Evolutionary conservation across 164 flowering plant species (phyloP).

Genomic region (Berberis thunbergii): DNA sequence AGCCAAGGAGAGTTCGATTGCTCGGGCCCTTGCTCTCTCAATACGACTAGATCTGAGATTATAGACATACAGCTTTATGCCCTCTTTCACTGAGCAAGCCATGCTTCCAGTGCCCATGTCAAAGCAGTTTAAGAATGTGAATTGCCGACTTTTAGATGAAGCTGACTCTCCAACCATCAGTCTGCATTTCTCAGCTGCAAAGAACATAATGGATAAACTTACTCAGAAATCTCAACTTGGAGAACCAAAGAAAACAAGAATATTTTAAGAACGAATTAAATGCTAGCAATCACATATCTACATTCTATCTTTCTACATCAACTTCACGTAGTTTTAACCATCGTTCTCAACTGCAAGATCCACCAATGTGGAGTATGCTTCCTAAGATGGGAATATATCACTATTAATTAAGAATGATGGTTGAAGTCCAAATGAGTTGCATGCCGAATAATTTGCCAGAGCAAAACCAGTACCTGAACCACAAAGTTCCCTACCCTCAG

Average conservation of each 20-base stretch:
- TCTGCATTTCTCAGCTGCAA: constrained; percentile 84
- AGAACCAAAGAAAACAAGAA: not conserved
- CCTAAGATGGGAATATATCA: no score
- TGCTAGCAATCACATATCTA: no score
- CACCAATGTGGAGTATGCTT: no score
- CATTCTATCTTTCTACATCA: no score
- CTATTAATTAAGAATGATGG: no score
- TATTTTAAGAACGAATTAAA: no score
- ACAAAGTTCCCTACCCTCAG: no score
- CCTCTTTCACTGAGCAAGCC: constrained; percentile 32
- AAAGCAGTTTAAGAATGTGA: constrained; percentile 51
- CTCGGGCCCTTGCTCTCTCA: constrained; percentile 48
- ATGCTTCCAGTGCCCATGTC: constrained; percentile 36
- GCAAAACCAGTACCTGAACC: no score
- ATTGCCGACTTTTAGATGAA: constrained; percentile 83
- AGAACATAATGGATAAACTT: not conserved
- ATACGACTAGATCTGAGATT: constrained; percentile 67
- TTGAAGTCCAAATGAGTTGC: no score
- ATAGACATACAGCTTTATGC: constrained; percentile 47
- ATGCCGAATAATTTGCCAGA: no score
- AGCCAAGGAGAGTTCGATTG: constrained; percentile 56
- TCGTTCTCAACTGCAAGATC: no score
- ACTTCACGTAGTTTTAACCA: no score
- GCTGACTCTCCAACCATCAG: constrained; percentile 67
- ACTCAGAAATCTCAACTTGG: not conserved